A percentile compares a stretch with the other conserved stretches of the same genome.
Evolutionary conservation across 208 protist species (phyloP).

Genomic region (Porcisia hertigi): DNA sequence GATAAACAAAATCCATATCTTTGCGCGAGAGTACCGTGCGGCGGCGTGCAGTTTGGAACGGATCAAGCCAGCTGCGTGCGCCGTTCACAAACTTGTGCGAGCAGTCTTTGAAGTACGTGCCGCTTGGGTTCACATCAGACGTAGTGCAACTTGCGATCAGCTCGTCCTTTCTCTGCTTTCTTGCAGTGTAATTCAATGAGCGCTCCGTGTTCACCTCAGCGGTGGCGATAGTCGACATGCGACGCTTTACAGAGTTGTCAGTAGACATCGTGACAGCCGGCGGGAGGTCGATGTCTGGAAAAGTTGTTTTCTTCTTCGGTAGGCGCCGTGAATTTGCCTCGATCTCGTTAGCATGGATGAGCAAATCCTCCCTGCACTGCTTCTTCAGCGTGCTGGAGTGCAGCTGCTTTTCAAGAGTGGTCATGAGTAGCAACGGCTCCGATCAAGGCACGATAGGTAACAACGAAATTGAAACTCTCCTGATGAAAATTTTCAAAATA

Average conservation of each 20-base stretch:
- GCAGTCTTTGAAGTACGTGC: conserved; percentile 68
- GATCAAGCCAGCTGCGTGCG: conserved; percentile 30
- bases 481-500: background rate
- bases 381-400: conserved; percentile 59
- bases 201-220: conserved; percentile 13
- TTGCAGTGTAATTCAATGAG: conserved; percentile 24
- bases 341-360: conserved; percentile 65
- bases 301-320: conserved; percentile 55
- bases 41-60: conserved; percentile 59
- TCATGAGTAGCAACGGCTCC: conserved; percentile 32
- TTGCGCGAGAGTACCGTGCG: conserved; percentile 49
- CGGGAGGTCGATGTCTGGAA: conserved; percentile 48
- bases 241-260: conserved; percentile 29
- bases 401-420: conserved; percentile 65
- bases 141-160: conserved; percentile 11
- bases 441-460: background rate
- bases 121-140: background rate
- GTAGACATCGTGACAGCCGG: conserved; percentile 39
- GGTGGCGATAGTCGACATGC: conserved; percentile 8
- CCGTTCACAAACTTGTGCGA: conserved; percentile 26
- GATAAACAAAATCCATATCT: conserved; percentile 86
- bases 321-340: conserved; percentile 54
- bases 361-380: conserved; percentile 71
- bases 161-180: conserved; percentile 34
- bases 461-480: background rate